These are phyloP conservation scores for Coix lacrymajobi DNA, from an alignment of 176 grass and related monocot species.

Conservation along the genomic window DNA sequence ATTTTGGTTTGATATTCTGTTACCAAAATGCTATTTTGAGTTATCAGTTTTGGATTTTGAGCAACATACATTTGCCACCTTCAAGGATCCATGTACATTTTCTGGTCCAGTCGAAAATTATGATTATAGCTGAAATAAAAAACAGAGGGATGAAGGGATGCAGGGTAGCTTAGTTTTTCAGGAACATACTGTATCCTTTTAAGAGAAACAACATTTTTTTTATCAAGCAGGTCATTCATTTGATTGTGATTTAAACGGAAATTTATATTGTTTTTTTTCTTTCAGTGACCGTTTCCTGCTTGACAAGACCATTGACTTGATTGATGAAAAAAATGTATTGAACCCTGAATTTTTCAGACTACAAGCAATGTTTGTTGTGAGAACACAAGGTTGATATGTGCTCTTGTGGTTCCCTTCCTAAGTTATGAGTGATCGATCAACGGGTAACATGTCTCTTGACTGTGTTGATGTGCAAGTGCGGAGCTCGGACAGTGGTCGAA, in stretches of 20 bases:
- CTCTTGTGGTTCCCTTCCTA: too few relatives aligned
- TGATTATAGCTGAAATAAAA: background rate
- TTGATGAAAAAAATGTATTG: constrained; percentile 91
- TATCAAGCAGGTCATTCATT: background rate
- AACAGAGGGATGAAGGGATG: background rate
- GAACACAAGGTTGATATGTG: too few relatives aligned
- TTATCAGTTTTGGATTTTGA: background rate
- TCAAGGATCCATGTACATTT: background rate
- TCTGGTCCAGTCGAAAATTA: background rate
- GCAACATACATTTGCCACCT: background rate
- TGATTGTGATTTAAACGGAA: background rate
- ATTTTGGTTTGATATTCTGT: background rate
- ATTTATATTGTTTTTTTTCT: constrained; percentile 27
- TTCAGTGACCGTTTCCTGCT: constrained; percentile 86
- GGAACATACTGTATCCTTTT: background rate
- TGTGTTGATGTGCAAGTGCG: too few relatives aligned
- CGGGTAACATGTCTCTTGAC: too few relatives aligned
- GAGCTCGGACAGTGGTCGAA: too few relatives aligned
- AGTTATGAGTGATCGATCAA: too few relatives aligned
- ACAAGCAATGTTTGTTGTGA: background rate
- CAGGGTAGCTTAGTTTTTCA: background rate
- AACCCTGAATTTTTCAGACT: background rate
- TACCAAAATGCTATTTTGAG: background rate
- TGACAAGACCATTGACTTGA: constrained; percentile 97
- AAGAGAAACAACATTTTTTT: background rate